phyloP scores from a whole-genome alignment of 2,329 filamentous ascomycete genomes.

The Uncinocarpus reesii region DNA sequence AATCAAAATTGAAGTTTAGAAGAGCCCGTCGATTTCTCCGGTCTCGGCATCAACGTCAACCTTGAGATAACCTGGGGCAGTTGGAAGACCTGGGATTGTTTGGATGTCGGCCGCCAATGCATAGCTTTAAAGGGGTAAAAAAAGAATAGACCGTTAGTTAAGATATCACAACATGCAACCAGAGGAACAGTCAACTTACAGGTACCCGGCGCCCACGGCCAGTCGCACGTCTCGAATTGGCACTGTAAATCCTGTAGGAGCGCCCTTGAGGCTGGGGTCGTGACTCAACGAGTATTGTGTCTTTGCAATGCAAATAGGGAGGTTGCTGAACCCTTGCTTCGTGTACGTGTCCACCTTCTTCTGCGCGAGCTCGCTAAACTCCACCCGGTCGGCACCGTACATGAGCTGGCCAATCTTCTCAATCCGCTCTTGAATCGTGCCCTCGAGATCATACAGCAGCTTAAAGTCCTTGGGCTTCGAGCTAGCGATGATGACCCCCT shows the following conservation, averaged over 20 bases:
- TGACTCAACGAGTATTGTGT: slow-evolving; percentile 96
- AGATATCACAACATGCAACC: not conserved
- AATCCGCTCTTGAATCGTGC: slow-evolving; percentile 76
- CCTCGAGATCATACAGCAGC: slow-evolving; percentile 71
- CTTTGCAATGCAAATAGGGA: slow-evolving; percentile 96
- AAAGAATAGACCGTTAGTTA: slow-evolving; percentile 29
- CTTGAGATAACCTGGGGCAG: slow-evolving; percentile 89
- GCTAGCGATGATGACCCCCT: slow-evolving; percentile 72
- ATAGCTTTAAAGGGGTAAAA: no score
- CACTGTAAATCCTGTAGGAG: slow-evolving; percentile 85
- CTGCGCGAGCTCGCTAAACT: slow-evolving; percentile 88
- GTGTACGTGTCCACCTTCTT: slow-evolving; percentile 95
- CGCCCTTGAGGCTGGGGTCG: slow-evolving; percentile 86
- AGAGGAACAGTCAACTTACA: slow-evolving; percentile 46
- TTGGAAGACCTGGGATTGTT: slow-evolving; percentile 91
- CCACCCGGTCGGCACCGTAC: slow-evolving; percentile 83
- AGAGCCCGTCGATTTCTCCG: slow-evolving; percentile 80
- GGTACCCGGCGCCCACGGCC: slow-evolving; percentile 85
- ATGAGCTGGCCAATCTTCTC: slow-evolving; percentile 82
- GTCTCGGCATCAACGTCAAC: slow-evolving; percentile 74
- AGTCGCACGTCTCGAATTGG: slow-evolving; percentile 90
- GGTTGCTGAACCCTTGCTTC: slow-evolving; percentile 77
- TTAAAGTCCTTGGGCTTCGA: slow-evolving; percentile 79
- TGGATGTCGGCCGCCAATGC: slow-evolving; percentile 95
- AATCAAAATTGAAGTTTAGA: slow-evolving; percentile 45